A percentile compares a stretch with the other conserved stretches of the same genome.
Conservation (phyloP, 805 yeast genomes). For the Ogataea pignaliae region DNA sequence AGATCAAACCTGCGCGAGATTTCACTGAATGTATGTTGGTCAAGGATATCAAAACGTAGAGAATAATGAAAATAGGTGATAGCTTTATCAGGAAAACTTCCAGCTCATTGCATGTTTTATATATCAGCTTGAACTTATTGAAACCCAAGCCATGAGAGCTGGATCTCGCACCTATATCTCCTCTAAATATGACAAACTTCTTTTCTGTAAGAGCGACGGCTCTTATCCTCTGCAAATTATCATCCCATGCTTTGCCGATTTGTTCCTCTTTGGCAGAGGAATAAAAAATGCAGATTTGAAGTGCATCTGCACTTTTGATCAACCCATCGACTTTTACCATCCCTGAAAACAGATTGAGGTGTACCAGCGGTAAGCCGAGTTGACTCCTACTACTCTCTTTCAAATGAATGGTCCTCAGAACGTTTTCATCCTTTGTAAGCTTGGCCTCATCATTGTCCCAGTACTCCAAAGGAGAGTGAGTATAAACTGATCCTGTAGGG, state of each 20-base stretch:
- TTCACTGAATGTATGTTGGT: conserved; percentile 38
- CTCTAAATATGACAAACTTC: neutral
- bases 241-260: conserved; percentile 28
- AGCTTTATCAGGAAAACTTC: conserved; percentile 8
- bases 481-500: conserved; percentile 6
- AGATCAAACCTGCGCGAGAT: conserved; percentile 41
- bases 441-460: conserved; percentile 35
- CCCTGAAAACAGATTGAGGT: conserved; percentile 33
- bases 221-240: conserved; percentile 25
- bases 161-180: neutral
- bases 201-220: neutral
- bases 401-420: conserved; percentile 37
- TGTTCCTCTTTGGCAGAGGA: conserved; percentile 7
- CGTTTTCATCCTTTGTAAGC: conserved; percentile 30
- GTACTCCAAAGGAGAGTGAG: conserved; percentile 39
- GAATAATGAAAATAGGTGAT: conserved; percentile 18
- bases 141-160: conserved; percentile 1
- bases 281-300: conserved; percentile 34
- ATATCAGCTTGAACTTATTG: conserved; percentile 13
- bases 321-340: conserved; percentile 40
- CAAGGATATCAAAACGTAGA: conserved; percentile 32
- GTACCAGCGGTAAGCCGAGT: conserved; percentile 21
- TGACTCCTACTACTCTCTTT: conserved; percentile 18
- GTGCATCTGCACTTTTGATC: conserved; percentile 35
- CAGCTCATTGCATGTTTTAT: conserved; percentile 17